phyloP scores from a whole-genome alignment of 768 basidiomycete genomes.

The Trametes punicea region DNA sequence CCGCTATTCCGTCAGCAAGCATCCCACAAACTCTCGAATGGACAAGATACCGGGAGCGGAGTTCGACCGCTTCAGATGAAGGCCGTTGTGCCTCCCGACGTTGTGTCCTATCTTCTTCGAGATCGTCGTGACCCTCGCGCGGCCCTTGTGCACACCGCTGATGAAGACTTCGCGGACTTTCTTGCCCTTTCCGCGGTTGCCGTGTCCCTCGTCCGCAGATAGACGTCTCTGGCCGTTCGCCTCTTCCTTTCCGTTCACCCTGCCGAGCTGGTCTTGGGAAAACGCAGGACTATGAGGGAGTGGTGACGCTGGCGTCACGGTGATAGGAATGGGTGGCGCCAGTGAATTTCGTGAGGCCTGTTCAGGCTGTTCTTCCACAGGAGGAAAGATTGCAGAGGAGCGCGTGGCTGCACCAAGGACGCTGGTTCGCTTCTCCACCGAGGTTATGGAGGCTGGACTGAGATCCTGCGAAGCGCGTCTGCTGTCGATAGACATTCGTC shows the following conservation, averaged over 20 bases:
- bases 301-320: conserved; percentile 61
- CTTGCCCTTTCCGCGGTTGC: conserved; percentile 50
- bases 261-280: conserved; percentile 8
- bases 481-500: conserved; percentile 30
- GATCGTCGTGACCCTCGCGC: conserved; percentile 69
- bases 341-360: conserved; percentile 3
- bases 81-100: conserved; percentile 50
- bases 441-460: conserved; percentile 29
- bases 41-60: conserved; percentile 61
- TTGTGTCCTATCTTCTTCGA: conserved; percentile 75
- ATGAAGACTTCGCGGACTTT: conserved; percentile 76
- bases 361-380: conserved; percentile 14
- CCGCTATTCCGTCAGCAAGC: background rate
- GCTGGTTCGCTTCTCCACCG: conserved; percentile 13
- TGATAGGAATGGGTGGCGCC: conserved; percentile 42
- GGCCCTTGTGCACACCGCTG: conserved; percentile 68
- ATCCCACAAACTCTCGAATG: background rate
- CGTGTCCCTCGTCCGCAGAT: conserved; percentile 2
- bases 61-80: conserved; percentile 50
- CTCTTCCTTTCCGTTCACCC: conserved; percentile 11
- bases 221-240: background rate
- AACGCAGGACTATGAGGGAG: conserved; percentile 23
- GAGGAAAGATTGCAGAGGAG: conserved; percentile 2
- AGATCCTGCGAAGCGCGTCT: conserved; percentile 29
- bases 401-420: background rate